These are phyloP conservation scores for Trichosporon coremiiforme DNA, from an alignment of 1,284 basidiomycete genomes.

Conservation along the genomic window DNA sequence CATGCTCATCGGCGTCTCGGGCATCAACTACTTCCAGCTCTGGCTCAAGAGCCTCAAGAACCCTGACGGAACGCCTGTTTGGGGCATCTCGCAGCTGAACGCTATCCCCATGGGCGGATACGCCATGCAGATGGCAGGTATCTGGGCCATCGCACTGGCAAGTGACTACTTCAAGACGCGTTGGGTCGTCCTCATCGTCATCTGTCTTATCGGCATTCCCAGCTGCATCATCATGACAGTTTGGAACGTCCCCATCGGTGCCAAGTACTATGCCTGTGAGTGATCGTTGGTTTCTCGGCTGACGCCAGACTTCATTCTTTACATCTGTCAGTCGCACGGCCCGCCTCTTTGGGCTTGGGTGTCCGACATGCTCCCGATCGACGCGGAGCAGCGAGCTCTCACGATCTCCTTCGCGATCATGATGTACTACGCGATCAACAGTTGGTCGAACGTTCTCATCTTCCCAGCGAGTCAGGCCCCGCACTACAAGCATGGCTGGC, in stretches of 20 bases:
- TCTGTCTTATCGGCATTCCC: slow-evolving; percentile 42
- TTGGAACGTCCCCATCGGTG: slow-evolving; percentile 47
- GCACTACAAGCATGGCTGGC: slow-evolving; percentile 48
- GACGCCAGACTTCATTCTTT: slow-evolving; percentile 44
- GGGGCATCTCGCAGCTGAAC: slow-evolving; percentile 58
- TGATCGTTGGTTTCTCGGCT: slow-evolving; percentile 3
- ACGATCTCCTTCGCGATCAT: slow-evolving; percentile 41
- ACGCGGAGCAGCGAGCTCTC: slow-evolving; percentile 52
- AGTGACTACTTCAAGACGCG: slow-evolving; percentile 49
- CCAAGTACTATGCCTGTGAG: slow-evolving; percentile 51
- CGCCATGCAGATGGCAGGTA: slow-evolving; percentile 46
- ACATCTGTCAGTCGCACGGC: slow-evolving; percentile 42
- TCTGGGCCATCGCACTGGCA: slow-evolving; percentile 45
- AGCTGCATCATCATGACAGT: slow-evolving; percentile 48
- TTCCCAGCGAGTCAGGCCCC: slow-evolving; percentile 47
- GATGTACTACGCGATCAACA: slow-evolving; percentile 36
- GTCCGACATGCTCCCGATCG: slow-evolving; percentile 46
- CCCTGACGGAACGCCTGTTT: slow-evolving; percentile 54
- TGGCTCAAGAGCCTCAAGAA: slow-evolving; percentile 58
- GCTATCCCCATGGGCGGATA: slow-evolving; percentile 59
- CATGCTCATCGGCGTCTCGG: slow-evolving; percentile 32
- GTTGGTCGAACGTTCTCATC: slow-evolving; percentile 50
- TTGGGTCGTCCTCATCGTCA: slow-evolving; percentile 46
- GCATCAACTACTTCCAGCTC: slow-evolving; percentile 54
- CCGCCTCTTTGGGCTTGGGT: slow-evolving; percentile 52